Evolutionary conservation across 176 grass and related monocot species (phyloP).

Genomic region (Eragrostis nindensis): DNA sequence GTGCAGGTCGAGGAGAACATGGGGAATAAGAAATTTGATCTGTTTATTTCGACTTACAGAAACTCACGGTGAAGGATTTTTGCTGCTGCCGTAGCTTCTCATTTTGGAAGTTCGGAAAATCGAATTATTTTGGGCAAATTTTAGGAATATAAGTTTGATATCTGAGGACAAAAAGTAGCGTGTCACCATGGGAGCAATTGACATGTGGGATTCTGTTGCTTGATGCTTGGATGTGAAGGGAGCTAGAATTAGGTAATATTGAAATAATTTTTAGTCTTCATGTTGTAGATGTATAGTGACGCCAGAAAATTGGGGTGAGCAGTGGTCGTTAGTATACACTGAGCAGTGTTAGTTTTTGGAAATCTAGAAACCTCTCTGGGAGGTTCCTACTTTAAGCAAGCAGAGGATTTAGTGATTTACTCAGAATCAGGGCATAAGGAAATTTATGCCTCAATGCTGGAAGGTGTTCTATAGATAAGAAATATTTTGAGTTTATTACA

Average conservation of each 20-base stretch:
- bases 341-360: not conserved
- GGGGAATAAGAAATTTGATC: not conserved
- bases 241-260: not conserved
- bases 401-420: not conserved
- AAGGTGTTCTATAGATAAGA: not conserved
- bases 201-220: not conserved
- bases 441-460: not conserved
- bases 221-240: not conserved
- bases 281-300: no score
- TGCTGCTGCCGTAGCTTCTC: not conserved
- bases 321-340: not conserved
- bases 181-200: not conserved
- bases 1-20: not conserved
- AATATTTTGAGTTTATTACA: not conserved
- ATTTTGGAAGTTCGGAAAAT: constrained; percentile 6
- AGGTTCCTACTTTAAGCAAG: not conserved
- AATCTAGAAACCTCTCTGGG: not conserved
- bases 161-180: not conserved
- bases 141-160: not conserved
- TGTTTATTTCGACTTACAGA: not conserved
- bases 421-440: not conserved
- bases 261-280: constrained; percentile 1
- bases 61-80: not conserved
- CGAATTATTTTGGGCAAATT: not conserved
- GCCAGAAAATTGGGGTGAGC: no score